Evolutionary conservation across 768 basidiomycete genomes (phyloP).

Genomic region (Dacryopinax spathularia): DNA sequence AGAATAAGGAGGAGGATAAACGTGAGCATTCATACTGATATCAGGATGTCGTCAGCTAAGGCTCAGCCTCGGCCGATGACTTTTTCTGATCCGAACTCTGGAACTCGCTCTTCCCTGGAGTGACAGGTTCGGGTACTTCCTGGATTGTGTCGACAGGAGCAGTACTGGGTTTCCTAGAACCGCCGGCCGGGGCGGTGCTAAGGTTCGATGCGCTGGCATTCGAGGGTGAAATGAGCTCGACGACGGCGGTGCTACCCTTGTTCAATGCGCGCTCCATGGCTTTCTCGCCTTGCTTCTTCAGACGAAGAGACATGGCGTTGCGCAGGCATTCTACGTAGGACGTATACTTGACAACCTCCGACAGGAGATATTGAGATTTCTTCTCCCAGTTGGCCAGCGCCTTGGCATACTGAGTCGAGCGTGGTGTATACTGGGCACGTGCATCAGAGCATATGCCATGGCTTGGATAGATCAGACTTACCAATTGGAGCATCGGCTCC

Average conservation of each 20-base stretch:
- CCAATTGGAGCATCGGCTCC: slow-evolving; percentile 67
- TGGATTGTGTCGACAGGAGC: slow-evolving; percentile 2
- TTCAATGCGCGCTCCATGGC: slow-evolving; percentile 45
- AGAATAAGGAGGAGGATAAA: no score
- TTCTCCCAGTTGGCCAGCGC: slow-evolving; percentile 85
- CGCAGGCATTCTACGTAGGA: slow-evolving; percentile 86
- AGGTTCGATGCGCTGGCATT: background rate
- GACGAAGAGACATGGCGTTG: slow-evolving; percentile 63
- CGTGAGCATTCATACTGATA: background rate
- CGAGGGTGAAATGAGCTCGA: background rate
- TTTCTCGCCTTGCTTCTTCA: slow-evolving; percentile 86
- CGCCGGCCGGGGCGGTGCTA: background rate
- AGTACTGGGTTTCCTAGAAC: background rate
- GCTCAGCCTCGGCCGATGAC: background rate
- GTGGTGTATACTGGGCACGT: slow-evolving; percentile 57
- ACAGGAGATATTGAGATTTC: slow-evolving; percentile 74
- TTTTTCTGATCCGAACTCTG: background rate
- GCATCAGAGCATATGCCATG: background rate
- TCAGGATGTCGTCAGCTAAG: background rate
- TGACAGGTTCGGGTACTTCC: background rate
- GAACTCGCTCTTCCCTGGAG: background rate
- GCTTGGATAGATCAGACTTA: slow-evolving; percentile 24
- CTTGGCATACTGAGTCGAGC: slow-evolving; percentile 57
- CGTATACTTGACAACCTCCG: slow-evolving; percentile 91
- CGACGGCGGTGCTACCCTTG: slow-evolving; percentile 5